Percentiles rank a stretch among this genome's conserved stretches.
These are phyloP conservation scores for Vitis amurensis DNA, from an alignment of 164 flowering plant species.

Conservation along the genomic window DNA sequence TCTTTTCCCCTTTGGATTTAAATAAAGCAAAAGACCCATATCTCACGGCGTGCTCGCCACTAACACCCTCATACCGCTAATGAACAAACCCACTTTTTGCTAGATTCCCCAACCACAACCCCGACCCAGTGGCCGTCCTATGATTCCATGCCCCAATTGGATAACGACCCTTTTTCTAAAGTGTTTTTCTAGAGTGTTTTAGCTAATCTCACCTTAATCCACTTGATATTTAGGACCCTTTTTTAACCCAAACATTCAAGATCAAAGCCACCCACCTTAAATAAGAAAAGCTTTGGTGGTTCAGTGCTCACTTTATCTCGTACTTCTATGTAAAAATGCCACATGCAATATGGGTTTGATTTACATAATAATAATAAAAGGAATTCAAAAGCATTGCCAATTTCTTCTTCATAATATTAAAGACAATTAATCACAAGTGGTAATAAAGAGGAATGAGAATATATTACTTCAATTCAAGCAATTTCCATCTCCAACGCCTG, in stretches of 20 bases:
- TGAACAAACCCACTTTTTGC: constrained; percentile 20
- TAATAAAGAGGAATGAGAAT: background rate
- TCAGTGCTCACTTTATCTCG: no score
- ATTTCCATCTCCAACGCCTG: background rate
- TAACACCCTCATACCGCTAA: constrained; percentile 9
- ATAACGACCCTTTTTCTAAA: constrained; percentile 27
- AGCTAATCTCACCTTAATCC: constrained; percentile 29
- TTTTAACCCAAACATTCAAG: background rate
- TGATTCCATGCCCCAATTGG: constrained; percentile 44
- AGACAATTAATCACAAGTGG: background rate
- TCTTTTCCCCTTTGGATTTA: constrained; percentile 4
- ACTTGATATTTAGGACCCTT: background rate
- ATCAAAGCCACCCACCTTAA: background rate
- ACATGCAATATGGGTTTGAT: no score
- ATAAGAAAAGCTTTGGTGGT: background rate
- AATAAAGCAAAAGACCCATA: constrained; percentile 4
- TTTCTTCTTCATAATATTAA: background rate
- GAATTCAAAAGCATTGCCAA: background rate
- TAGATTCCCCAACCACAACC: constrained; percentile 33
- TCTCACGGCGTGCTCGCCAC: constrained; percentile 32
- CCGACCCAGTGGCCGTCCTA: constrained; percentile 49
- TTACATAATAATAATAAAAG: no score
- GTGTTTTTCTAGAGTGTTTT: background rate
- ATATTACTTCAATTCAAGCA: constrained; percentile 25
- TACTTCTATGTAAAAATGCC: no score